Evolutionary conservation across 2,329 filamentous ascomycete species (phyloP).

Genomic region (Fusarium pilosicola): DNA sequence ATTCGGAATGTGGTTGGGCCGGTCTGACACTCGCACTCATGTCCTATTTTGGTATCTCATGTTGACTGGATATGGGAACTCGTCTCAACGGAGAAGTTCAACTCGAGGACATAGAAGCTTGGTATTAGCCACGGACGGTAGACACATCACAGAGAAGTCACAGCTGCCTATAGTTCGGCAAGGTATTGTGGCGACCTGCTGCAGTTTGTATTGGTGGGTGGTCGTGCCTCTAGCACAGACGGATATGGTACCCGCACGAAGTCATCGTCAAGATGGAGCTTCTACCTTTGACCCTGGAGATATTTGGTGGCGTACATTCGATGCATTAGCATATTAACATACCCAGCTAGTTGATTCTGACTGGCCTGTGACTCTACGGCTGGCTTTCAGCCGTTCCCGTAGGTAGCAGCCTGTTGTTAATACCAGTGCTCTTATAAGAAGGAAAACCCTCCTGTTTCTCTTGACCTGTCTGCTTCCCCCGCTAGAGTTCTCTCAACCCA

Average conservation of each 20-base stretch:
- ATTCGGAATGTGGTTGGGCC: slow-evolving; percentile 36
- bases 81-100: not conserved
- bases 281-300: slow-evolving; percentile 20
- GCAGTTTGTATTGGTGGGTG: slow-evolving; percentile 9
- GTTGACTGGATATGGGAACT: not conserved
- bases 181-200: not conserved
- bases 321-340: slow-evolving; percentile 20
- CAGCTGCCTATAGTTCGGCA: slow-evolving; percentile 1
- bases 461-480: not conserved
- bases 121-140: not conserved
- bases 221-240: slow-evolving; percentile 6
- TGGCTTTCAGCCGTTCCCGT: slow-evolving; percentile 16
- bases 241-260: slow-evolving; percentile 35
- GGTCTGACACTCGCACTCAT: slow-evolving; percentile 40
- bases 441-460: not conserved
- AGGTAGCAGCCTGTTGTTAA: slow-evolving; percentile 2
- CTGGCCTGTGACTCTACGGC: slow-evolving; percentile 8
- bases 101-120: not conserved
- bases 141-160: not conserved
- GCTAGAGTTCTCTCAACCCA: not conserved
- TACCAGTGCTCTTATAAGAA: slow-evolving; percentile 29
- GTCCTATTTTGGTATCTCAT: slow-evolving; percentile 11
- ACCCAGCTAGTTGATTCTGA: slow-evolving; percentile 22
- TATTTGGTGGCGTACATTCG: slow-evolving; percentile 31
- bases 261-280: slow-evolving; percentile 30